Conservation (phyloP, 2,329 filamentous ascomycete species). For the Colletotrichum noveboracense region DNA sequence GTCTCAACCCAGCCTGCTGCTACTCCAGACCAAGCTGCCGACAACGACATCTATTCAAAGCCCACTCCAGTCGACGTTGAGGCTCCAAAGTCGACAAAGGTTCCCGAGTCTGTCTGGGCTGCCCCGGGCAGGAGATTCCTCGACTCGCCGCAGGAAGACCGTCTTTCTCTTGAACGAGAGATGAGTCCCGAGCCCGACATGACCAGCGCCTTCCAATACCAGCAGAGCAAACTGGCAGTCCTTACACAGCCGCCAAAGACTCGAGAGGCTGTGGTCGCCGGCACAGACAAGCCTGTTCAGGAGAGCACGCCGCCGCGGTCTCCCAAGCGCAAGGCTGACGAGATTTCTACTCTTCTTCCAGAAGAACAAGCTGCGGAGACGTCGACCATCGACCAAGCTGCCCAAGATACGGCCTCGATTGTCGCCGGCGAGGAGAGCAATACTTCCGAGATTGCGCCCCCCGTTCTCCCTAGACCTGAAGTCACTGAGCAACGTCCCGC, state of each 20-base stretch:
- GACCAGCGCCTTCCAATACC: slow-evolving; percentile 20
- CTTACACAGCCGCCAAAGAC: not conserved
- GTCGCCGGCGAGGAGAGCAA: not conserved
- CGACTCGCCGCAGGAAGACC: not conserved
- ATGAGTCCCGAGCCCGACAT: slow-evolving; percentile 19
- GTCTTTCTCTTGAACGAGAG: not conserved
- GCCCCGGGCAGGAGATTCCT: slow-evolving; percentile 16
- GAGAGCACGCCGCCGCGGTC: not conserved
- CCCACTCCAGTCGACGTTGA: not conserved
- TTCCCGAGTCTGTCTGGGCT: slow-evolving; percentile 9
- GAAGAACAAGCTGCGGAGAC: slow-evolving; percentile 21
- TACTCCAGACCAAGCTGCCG: not conserved
- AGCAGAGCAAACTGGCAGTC: slow-evolving; percentile 18
- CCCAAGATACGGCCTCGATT: not conserved
- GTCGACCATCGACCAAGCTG: not conserved
- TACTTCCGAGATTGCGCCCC: not conserved
- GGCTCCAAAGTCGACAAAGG: not conserved
- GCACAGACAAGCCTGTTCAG: not conserved
- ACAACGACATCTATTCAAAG: not conserved
- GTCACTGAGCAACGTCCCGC: not conserved
- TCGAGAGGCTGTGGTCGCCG: not conserved
- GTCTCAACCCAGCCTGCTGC: not conserved
- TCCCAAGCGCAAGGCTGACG: slow-evolving; percentile 37
- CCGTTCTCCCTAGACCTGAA: not conserved
- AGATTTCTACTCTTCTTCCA: slow-evolving; percentile 28